A percentile compares a stretch with the other conserved stretches of the same genome.
phyloP scores from a whole-genome alignment of 2,329 filamentous ascomycete genomes.

The Aspergillus candidus region DNA sequence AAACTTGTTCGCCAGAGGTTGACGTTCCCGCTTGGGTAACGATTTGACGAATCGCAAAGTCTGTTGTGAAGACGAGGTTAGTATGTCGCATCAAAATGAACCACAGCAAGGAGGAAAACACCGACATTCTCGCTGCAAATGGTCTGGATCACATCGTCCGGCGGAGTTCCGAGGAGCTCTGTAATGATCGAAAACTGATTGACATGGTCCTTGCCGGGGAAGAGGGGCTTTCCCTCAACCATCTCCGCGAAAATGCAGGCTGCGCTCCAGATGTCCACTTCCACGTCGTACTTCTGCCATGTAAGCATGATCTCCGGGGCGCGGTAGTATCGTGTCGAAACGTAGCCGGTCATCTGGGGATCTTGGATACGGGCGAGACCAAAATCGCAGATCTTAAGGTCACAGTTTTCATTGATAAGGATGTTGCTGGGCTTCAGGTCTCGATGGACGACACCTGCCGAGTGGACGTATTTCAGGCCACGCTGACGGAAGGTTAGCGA shows the following conservation, averaged over 20 bases:
- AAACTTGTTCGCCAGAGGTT: conserved; percentile 82
- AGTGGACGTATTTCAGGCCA: conserved; percentile 98
- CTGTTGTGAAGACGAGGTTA: conserved; percentile 42
- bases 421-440: conserved; percentile 99
- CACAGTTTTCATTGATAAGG: conserved; percentile 98
- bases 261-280: conserved; percentile 98
- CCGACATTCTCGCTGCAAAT: conserved; percentile 96
- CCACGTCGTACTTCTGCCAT: conserved; percentile 99
- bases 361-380: conserved; percentile 96
- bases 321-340: conserved; percentile 97
- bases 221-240: conserved; percentile 95
- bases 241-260: conserved; percentile 99
- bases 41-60: conserved; percentile 97
- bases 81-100: conserved; percentile 8
- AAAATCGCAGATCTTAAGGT: conserved; percentile 99
- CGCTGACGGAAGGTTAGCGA: conserved; percentile 53
- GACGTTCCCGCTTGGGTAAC: conserved; percentile 86
- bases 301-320: conserved; percentile 99
- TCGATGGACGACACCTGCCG: conserved; percentile 92
- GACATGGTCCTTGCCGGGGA: conserved; percentile 98
- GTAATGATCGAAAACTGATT: conserved; percentile 99
- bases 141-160: conserved; percentile 96
- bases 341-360: conserved; percentile 98
- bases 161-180: conserved; percentile 89
- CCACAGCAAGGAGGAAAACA: conserved; percentile 1